phyloP scores from a whole-genome alignment of 2,329 filamentous ascomycete species.

The Metarhizium anisopliae region DNA sequence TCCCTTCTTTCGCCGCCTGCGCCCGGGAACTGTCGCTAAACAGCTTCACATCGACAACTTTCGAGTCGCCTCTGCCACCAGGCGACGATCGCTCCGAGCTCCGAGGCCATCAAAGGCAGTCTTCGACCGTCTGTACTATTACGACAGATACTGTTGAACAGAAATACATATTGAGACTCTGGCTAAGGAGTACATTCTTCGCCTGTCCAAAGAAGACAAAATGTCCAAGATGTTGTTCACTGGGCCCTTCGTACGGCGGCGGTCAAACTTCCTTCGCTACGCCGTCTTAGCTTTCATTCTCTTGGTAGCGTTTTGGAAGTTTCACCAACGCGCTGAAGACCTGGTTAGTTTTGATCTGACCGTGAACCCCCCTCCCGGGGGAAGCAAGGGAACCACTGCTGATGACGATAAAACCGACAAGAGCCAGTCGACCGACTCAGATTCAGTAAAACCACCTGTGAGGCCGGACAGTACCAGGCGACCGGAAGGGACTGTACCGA shows the following conservation, averaged over 20 bases:
- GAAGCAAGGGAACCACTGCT: background rate
- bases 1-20: background rate
- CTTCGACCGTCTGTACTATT: background rate
- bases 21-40: background rate
- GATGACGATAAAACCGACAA: background rate
- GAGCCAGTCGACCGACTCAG: background rate
- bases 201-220: background rate
- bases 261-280: conserved; percentile 34
- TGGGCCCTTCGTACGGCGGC: conserved; percentile 11
- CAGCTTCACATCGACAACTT: too few relatives aligned
- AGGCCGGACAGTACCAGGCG: conserved; percentile 1
- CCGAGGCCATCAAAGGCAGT: background rate
- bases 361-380: background rate
- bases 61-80: background rate
- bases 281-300: conserved; percentile 27
- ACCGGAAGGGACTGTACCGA: background rate
- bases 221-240: conserved; percentile 9
- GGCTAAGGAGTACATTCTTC: background rate
- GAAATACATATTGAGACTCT: too few relatives aligned
- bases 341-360: background rate
- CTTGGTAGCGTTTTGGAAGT: conserved; percentile 21
- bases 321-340: conserved; percentile 12
- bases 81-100: background rate
- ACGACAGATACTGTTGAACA: background rate
- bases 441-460: background rate